Evolutionary conservation across 345 rosid species (phyloP).

Genomic region (Carallia pectinifolia): DNA sequence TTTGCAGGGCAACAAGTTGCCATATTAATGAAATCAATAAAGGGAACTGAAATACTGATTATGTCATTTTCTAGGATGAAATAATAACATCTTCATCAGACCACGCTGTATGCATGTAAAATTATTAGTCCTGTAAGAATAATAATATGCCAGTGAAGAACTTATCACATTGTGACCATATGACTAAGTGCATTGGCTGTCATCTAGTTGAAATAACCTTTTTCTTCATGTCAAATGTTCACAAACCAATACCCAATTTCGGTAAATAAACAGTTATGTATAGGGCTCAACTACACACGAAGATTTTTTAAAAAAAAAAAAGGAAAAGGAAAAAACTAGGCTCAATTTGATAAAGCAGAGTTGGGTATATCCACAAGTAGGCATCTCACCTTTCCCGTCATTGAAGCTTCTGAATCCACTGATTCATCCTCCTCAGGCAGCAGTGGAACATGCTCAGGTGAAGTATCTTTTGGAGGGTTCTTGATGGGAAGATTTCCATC

Average conservation of each 20-base stretch:
- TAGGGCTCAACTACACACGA: background rate
- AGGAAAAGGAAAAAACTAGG: too few species aligned
- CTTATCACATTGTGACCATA: background rate
- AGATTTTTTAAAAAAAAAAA: background rate
- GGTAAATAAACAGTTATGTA: too few species aligned
- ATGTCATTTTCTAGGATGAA: background rate
- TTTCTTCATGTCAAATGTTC: too few species aligned
- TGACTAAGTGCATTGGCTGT: too few species aligned
- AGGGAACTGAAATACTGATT: too few species aligned
- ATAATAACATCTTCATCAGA: background rate
- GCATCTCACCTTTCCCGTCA: slow-evolving; percentile 54
- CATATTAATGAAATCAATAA: too few species aligned
- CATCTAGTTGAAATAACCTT: too few species aligned
- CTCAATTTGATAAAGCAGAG: too few species aligned
- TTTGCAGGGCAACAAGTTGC: background rate
- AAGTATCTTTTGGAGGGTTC: slow-evolving; percentile 38
- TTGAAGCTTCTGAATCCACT: slow-evolving; percentile 32
- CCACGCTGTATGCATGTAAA: background rate
- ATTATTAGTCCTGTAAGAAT: background rate
- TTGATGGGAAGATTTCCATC: slow-evolving; percentile 56
- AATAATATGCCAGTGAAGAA: background rate
- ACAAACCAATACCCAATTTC: too few species aligned
- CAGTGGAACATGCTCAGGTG: slow-evolving; percentile 66
- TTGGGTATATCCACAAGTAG: too few species aligned
- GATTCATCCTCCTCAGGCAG: slow-evolving; percentile 43